Conservation (phyloP, 129 eudicot species). For the Gnaphalium uliginosum region DNA sequence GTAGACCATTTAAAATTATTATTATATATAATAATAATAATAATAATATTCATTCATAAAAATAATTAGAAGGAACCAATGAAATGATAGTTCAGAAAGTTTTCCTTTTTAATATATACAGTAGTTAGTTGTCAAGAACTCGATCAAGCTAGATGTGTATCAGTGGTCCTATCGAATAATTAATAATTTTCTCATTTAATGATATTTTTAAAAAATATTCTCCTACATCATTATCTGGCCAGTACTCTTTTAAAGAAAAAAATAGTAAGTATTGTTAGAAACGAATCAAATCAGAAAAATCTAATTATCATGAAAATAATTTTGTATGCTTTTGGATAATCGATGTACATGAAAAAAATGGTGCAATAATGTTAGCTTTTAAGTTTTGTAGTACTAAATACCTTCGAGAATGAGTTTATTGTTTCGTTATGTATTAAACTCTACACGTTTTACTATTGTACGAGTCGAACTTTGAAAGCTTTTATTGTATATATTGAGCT, state of each 20-base stretch:
- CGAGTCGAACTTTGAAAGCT: too few relatives aligned
- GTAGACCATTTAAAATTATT: background rate
- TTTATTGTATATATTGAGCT: too few relatives aligned
- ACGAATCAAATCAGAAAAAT: background rate
- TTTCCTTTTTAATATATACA: background rate
- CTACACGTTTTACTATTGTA: too few relatives aligned
- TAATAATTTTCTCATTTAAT: background rate
- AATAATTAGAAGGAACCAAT: conserved; percentile 1
- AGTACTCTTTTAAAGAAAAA: conserved; percentile 11
- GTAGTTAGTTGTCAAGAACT: conserved; percentile 4
- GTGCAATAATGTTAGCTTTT: too few relatives aligned
- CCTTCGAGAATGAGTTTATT: too few relatives aligned
- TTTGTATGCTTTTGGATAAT: background rate
- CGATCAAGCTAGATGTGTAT: background rate
- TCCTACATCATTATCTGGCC: conserved; percentile 21
- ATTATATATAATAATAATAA: background rate
- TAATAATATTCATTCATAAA: background rate
- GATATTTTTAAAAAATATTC: conserved; percentile 2
- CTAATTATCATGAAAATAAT: background rate
- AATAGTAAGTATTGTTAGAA: background rate
- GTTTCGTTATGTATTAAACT: too few relatives aligned
- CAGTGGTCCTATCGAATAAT: conserved; percentile 12
- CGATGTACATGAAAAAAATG: background rate
- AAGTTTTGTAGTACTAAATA: too few relatives aligned
- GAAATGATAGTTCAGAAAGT: background rate